These are phyloP conservation scores for Globisporangium yorkense DNA, from an alignment of 352 stramenopile genomes.

Conservation along the genomic window DNA sequence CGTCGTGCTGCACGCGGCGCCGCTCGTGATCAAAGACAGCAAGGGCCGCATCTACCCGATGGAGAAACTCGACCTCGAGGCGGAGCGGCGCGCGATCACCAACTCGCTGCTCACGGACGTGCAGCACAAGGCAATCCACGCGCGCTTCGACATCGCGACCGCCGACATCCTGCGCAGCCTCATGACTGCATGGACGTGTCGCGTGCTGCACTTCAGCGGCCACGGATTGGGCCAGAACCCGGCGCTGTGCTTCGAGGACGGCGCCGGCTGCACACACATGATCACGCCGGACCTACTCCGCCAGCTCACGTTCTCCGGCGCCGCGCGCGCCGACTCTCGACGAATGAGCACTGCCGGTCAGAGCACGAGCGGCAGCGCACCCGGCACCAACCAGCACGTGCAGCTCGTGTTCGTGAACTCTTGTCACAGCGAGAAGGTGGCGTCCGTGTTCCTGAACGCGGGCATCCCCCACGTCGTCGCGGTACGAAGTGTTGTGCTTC, in stretches of 20 bases:
- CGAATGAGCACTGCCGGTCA: slow-evolving; percentile 6
- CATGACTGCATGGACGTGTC: slow-evolving; percentile 69
- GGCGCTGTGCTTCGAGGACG: slow-evolving; percentile 78
- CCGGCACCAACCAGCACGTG: slow-evolving; percentile 20
- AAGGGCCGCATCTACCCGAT: slow-evolving; percentile 69
- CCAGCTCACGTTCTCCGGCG: slow-evolving; percentile 63
- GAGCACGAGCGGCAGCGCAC: slow-evolving; percentile 10
- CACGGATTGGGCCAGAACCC: slow-evolving; percentile 63
- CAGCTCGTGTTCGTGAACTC: slow-evolving; percentile 83
- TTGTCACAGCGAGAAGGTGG: slow-evolving; percentile 83
- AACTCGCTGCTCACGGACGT: slow-evolving; percentile 66
- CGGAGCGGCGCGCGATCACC: slow-evolving; percentile 63
- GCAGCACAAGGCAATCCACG: slow-evolving; percentile 65
- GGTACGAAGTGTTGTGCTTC: slow-evolving; percentile 18
- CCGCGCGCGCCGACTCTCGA: background rate
- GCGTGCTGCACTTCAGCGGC: slow-evolving; percentile 77
- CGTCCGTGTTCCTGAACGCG: slow-evolving; percentile 83
- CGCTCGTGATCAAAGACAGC: slow-evolving; percentile 72
- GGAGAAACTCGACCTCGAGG: slow-evolving; percentile 79
- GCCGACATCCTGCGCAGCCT: slow-evolving; percentile 68
- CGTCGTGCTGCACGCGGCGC: slow-evolving; percentile 77
- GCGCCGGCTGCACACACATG: slow-evolving; percentile 61
- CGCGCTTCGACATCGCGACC: slow-evolving; percentile 75
- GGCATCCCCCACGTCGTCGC: slow-evolving; percentile 90
- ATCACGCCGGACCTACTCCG: slow-evolving; percentile 60